Base-by-base conservation (phyloP, 192 early-diverging fungal species). In the Thoreauomyces humboldtii region DNA sequence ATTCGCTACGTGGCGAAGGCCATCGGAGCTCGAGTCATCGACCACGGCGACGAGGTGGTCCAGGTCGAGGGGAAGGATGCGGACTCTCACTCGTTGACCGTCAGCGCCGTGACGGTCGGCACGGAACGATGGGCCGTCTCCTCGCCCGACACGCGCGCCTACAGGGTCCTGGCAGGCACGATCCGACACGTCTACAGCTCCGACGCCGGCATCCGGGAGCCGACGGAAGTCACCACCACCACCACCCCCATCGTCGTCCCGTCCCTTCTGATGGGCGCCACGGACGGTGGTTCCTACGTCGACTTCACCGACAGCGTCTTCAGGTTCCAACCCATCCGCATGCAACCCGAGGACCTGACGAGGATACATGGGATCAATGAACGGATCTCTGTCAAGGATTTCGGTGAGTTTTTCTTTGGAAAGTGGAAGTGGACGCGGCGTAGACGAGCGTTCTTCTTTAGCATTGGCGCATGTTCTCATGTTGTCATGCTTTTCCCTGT, bases 241-340 rank as follows among this genome's bases (percentile, higher is more conserved):
- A 22, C 48, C n/a, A n/a, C n/a, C n/a, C n/a, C n/a, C n/a, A n/a
- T 71, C 7, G 70, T 72, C n/a, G 56, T 53, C 28, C 70, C 70
- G 0, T 59, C 56, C 3, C 35, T 72, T 46, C 21, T 72, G 2
- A 60, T 72, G 45, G 70, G 57, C 6, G 53, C 32, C 12, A 72
- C 70, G 15, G 70, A 71, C 42, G 35, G 36, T 5, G 21, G 29
- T 22, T 29, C 44, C 4, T 69, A 62, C 31, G 19, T 22, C 27
- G 12, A 7, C 11, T 9, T 71, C 7, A 28, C 61, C 14, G 61
- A 56, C 37, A 32, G 15, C 22, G 58, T 71, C 59, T 71, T 42
- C 31, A 24, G 62, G 17, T 64, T 64, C 25, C 55, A 58, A 35
- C 61, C 61, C 21, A 24, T 71, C 2, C 3, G 27, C n/a, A 22